A percentile compares a stretch with the other conserved stretches of the same genome.
Evolutionary conservation across 306 rosid genomes (phyloP).

Genomic region (Datisca glomerata): DNA sequence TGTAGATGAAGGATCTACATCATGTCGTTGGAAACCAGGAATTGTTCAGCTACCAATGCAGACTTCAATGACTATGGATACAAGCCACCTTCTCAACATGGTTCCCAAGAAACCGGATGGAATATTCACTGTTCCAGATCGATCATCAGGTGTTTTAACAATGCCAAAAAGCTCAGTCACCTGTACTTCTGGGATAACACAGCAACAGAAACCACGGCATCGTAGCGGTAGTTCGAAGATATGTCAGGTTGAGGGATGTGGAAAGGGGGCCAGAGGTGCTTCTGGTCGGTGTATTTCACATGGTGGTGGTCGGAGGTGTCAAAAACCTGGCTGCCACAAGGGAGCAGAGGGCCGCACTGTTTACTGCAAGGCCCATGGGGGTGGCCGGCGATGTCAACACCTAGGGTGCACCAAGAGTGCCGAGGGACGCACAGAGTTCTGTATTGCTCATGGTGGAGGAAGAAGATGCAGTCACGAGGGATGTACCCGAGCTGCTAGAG

Average conservation of each 20-base stretch:
- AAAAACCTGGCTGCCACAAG: constrained; percentile 82
- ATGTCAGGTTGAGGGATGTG: constrained; percentile 87
- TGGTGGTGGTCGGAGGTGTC: constrained; percentile 95
- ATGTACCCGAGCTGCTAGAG: constrained; percentile 90
- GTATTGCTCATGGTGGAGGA: constrained; percentile 98
- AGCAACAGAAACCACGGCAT: constrained; percentile 33
- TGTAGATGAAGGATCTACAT: constrained; percentile 54
- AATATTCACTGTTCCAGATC: constrained; percentile 29
- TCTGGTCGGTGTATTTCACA: constrained; percentile 92
- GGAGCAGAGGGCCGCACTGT: constrained; percentile 97
- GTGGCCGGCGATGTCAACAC: constrained; percentile 85
- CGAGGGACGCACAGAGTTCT: constrained; percentile 88
- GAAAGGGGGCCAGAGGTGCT: constrained; percentile 95
- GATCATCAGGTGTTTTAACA: constrained; percentile 31
- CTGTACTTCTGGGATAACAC: constrained; percentile 59
- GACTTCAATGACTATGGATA: constrained; percentile 19
- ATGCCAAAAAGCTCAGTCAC: constrained; percentile 68
- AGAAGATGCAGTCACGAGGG: constrained; percentile 72
- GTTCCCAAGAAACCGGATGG: constrained; percentile 28
- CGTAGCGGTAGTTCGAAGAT: constrained; percentile 51
- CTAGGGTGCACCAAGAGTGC: constrained; percentile 99
- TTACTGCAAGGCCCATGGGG: constrained; percentile 97
- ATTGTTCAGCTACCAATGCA: constrained; percentile 23
- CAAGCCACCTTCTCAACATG: constrained; percentile 29
- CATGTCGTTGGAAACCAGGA: constrained; percentile 45